Conservation (phyloP, 1,284 basidiomycete genomes). For the Chalciporus sp. region DNA sequence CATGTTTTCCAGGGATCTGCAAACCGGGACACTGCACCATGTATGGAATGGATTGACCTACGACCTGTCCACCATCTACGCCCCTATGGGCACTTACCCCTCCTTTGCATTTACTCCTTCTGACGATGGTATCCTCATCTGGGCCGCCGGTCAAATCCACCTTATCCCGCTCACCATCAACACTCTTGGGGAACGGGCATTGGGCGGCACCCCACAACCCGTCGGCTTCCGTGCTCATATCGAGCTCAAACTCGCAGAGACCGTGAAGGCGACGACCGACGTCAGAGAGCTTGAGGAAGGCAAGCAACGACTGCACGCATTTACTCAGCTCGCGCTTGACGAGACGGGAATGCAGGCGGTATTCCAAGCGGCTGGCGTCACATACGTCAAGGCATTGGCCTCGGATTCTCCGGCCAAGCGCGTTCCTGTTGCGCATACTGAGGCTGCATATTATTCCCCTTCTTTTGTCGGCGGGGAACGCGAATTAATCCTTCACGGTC, state of each 20-base stretch:
- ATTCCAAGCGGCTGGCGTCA: constrained; percentile 68
- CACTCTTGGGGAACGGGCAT: constrained; percentile 44
- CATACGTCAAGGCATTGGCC: constrained; percentile 54
- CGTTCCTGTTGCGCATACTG: constrained; percentile 51
- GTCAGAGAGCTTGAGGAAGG: constrained; percentile 54
- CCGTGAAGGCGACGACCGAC: constrained; percentile 49
- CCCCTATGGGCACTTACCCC: constrained; percentile 77
- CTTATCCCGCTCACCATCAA: constrained; percentile 57
- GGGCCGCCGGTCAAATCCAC: constrained; percentile 72
- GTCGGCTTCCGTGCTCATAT: constrained; percentile 64
- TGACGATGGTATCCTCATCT: constrained; percentile 67
- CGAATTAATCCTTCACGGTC: constrained; percentile 59
- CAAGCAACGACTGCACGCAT: constrained; percentile 59
- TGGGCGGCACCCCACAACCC: constrained; percentile 49
- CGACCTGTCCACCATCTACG: constrained; percentile 60
- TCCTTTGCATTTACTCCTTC: constrained; percentile 61
- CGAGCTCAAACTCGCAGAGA: constrained; percentile 64
- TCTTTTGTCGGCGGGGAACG: constrained; percentile 56
- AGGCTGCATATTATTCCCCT: constrained; percentile 66
- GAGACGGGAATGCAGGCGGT: constrained; percentile 52
- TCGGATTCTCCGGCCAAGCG: constrained; percentile 24
- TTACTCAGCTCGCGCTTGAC: constrained; percentile 61
- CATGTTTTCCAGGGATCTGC: constrained; percentile 53
- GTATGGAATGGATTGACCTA: constrained; percentile 72
- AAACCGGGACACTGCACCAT: constrained; percentile 62